phyloP scores from a whole-genome alignment of 305 asterid species.

The Fraxinus velutina region DNA sequence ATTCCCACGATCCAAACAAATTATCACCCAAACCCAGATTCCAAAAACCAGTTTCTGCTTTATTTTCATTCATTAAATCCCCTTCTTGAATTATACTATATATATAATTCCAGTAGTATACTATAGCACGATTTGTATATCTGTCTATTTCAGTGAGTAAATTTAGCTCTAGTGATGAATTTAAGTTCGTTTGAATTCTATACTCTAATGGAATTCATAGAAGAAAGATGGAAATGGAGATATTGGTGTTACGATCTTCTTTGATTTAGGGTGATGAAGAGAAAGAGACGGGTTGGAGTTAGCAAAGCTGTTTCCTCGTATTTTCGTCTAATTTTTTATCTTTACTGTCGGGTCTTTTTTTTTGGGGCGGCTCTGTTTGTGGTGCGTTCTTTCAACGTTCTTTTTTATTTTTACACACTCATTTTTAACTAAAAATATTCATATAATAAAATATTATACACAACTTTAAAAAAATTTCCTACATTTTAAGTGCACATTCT shows the following conservation, averaged over 20 bases:
- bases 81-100: not conserved
- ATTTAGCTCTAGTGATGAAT: not conserved
- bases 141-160: not conserved
- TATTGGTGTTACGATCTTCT: too few species aligned
- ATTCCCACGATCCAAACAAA: slow-evolving; percentile 10
- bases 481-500: too few species aligned
- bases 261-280: not conserved
- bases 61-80: slow-evolving; percentile 1
- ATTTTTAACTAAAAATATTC: too few species aligned
- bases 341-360: not conserved
- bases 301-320: not conserved
- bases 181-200: not conserved
- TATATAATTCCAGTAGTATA: not conserved
- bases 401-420: too few species aligned
- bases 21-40: not conserved
- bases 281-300: not conserved
- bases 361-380: not conserved
- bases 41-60: not conserved
- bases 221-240: not conserved
- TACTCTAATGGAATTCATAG: not conserved
- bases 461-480: too few species aligned
- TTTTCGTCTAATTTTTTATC: not conserved
- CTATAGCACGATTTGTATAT: not conserved
- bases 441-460: too few species aligned
- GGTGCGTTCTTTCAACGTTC: too few species aligned